These are phyloP conservation scores for Hawksworthiomyces lignivorus DNA, from an alignment of 2,329 filamentous ascomycete genomes.

Conservation along the genomic window DNA sequence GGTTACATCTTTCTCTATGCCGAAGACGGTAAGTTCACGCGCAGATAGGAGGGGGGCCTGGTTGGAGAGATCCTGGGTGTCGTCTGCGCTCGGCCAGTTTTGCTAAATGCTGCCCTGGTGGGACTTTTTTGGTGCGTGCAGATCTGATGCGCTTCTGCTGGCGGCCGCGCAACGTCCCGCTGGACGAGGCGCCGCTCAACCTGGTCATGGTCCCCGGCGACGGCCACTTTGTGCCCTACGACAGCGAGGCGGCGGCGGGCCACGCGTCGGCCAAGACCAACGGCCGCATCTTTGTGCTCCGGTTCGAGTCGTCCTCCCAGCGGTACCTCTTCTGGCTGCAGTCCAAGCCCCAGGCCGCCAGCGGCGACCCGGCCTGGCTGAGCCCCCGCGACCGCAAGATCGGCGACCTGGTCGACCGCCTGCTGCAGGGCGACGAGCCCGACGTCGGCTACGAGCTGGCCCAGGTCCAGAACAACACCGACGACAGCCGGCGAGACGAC, in stretches of 20 bases:
- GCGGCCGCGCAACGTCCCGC: conserved; percentile 66
- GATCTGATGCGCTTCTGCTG: conserved; percentile 96
- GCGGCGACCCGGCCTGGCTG: conserved; percentile 66
- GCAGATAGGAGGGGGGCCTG: too few species aligned
- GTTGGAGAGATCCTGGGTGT: too few species aligned
- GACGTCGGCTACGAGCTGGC: conserved; percentile 68
- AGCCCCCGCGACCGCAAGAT: conserved; percentile 81
- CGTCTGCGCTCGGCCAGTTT: too few species aligned
- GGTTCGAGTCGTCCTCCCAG: conserved; percentile 87
- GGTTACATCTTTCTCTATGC: conserved; percentile 90
- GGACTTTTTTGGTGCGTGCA: conserved; percentile 27
- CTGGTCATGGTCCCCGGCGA: conserved; percentile 91
- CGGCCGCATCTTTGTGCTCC: conserved; percentile 86
- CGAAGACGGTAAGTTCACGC: conserved; percentile 61
- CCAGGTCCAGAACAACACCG: conserved; percentile 44
- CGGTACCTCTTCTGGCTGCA: conserved; percentile 95
- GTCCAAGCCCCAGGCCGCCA: conserved; percentile 69
- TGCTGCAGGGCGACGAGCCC: conserved; percentile 85
- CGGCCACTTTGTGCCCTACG: conserved; percentile 78
- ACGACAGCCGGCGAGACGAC: conserved; percentile 30
- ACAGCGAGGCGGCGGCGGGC: conserved; percentile 49
- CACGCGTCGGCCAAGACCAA: conserved; percentile 60
- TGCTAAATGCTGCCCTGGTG: too few species aligned
- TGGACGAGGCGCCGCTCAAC: conserved; percentile 74
- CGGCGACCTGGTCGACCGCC: conserved; percentile 73